Evolutionary conservation across 1,284 basidiomycete species (phyloP).

Genomic region (Ceratobasidium sp.): DNA sequence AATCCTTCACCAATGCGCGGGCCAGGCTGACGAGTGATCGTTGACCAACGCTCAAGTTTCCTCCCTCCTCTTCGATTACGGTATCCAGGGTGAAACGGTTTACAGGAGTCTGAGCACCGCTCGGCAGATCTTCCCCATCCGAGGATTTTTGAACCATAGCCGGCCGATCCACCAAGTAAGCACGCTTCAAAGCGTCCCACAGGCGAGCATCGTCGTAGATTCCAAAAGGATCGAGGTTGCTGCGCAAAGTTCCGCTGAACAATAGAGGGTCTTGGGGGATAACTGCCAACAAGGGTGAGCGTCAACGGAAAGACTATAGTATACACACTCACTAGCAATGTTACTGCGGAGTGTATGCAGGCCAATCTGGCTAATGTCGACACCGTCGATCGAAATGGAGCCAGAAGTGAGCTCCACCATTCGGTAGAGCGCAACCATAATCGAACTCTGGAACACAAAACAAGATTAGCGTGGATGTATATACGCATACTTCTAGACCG

Average conservation of each 20-base stretch:
- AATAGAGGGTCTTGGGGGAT: constrained; percentile 83
- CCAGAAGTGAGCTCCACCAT: constrained; percentile 71
- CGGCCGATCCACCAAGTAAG: constrained; percentile 64
- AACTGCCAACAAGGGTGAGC: constrained; percentile 49
- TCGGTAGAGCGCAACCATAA: constrained; percentile 62
- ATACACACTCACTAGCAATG: constrained; percentile 62
- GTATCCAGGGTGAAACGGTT: constrained; percentile 80
- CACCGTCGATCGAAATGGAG: constrained; percentile 54
- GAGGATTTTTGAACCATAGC: constrained; percentile 41
- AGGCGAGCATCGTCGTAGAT: constrained; percentile 75
- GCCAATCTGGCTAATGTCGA: constrained; percentile 57
- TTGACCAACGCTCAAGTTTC: constrained; percentile 79
- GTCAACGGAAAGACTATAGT: constrained; percentile 45
- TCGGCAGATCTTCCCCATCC: constrained; percentile 45
- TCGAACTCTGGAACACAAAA: constrained; percentile 60
- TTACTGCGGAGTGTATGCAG: constrained; percentile 68
- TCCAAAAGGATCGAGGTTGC: constrained; percentile 83
- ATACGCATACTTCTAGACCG: background rate
- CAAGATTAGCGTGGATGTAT: background rate
- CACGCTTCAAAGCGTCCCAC: constrained; percentile 83
- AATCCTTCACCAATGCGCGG: constrained; percentile 79
- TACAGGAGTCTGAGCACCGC: constrained; percentile 55
- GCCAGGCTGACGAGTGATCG: constrained; percentile 82
- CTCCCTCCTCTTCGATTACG: constrained; percentile 83
- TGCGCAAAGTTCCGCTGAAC: constrained; percentile 79